Evolutionary conservation across 1,284 basidiomycete species (phyloP).

Genomic region (Acaromyces ingoldii): DNA sequence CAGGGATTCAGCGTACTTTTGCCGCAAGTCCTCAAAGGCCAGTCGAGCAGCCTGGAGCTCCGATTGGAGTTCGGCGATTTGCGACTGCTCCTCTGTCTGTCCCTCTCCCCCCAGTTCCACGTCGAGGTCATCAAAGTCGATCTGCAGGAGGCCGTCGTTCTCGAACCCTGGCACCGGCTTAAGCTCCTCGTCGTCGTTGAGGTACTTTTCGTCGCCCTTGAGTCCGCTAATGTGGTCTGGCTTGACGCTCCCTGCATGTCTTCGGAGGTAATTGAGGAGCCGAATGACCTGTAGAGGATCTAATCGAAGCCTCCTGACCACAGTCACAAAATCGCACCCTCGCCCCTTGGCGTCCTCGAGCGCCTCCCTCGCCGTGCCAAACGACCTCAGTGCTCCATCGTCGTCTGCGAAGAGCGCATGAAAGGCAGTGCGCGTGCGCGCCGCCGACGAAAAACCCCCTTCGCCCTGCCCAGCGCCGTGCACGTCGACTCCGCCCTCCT

Average conservation of each 20-base stretch:
- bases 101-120: background rate
- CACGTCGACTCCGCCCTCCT: constrained; percentile 10
- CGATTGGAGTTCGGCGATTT: constrained; percentile 24
- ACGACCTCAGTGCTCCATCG: constrained; percentile 15
- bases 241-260: constrained; percentile 11
- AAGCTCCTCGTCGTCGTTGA: constrained; percentile 38
- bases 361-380: constrained; percentile 25
- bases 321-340: constrained; percentile 26
- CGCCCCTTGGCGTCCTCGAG: constrained; percentile 24
- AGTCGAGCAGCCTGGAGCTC: constrained; percentile 22
- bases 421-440: background rate
- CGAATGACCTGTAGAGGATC: constrained; percentile 46
- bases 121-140: constrained; percentile 36
- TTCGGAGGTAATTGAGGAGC: constrained; percentile 42
- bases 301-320: constrained; percentile 9
- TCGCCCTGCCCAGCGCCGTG: background rate
- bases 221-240: constrained; percentile 17
- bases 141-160: constrained; percentile 42
- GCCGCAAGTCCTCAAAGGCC: constrained; percentile 32
- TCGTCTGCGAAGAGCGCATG: constrained; percentile 15
- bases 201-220: constrained; percentile 15
- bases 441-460: background rate
- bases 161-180: constrained; percentile 44
- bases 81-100: background rate
- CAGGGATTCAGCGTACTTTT: constrained; percentile 17